Evolutionary conservation across 2,329 filamentous ascomycete genomes (phyloP).

Genomic region (Domatiomyces catenatus): DNA sequence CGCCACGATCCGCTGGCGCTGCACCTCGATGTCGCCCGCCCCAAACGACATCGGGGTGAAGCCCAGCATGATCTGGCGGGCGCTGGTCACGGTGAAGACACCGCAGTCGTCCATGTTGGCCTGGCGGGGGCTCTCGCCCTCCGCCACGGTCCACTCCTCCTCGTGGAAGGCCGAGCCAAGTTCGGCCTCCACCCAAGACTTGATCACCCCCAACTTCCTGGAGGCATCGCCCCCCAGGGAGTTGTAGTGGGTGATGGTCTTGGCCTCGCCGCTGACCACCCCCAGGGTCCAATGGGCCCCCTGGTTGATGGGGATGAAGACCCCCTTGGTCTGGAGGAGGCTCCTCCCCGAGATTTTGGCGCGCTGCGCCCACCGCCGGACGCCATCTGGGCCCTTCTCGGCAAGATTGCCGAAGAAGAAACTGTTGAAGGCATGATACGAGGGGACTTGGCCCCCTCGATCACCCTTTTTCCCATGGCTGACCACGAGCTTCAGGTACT

Average conservation of each 20-base stretch:
- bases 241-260: conserved; percentile 35
- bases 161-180: conserved; percentile 26
- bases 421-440: conserved; percentile 29
- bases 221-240: conserved; percentile 24
- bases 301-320: conserved; percentile 35
- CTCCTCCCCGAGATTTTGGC: conserved; percentile 32
- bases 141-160: conserved; percentile 27
- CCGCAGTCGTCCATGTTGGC: conserved; percentile 35
- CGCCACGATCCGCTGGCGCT: conserved; percentile 33
- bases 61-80: conserved; percentile 31
- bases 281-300: conserved; percentile 34
- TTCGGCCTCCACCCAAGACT: conserved; percentile 29
- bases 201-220: conserved; percentile 23
- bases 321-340: conserved; percentile 30
- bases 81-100: conserved; percentile 35
- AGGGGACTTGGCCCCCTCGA: conserved; percentile 20
- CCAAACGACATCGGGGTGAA: conserved; percentile 28
- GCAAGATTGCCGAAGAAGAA: conserved; percentile 30
- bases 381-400: conserved; percentile 26
- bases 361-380: conserved; percentile 29
- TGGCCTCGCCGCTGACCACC: conserved; percentile 28
- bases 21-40: conserved; percentile 24
- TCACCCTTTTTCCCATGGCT: conserved; percentile 18
- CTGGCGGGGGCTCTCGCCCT: conserved; percentile 27
- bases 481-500: conserved; percentile 28